A percentile compares a stretch with the other conserved stretches of the same genome.
Evolutionary conservation across 345 rosid genomes (phyloP).

Genomic region (Luvunga scandens): DNA sequence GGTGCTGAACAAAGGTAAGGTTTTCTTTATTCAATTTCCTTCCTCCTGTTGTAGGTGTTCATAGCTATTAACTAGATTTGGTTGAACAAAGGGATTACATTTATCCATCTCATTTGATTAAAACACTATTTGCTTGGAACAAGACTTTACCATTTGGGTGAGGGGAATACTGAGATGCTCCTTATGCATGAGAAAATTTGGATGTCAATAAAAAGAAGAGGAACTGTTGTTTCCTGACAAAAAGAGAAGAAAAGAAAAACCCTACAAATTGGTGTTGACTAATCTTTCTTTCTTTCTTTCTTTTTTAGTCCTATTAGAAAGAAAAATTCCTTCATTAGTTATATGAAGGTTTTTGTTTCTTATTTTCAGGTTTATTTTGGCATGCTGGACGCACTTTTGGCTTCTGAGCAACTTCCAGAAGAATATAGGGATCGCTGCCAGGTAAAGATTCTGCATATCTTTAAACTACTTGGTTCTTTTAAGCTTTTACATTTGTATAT

Average conservation of each 20-base stretch:
- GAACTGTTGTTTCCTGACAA: background rate
- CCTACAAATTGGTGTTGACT: background rate
- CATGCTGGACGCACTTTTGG: constrained; percentile 59
- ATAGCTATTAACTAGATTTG: background rate
- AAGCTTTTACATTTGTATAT: background rate
- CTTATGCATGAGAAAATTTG: background rate
- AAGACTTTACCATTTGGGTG: background rate
- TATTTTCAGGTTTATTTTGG: constrained; percentile 53
- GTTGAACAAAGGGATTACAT: background rate
- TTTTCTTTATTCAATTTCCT: background rate
- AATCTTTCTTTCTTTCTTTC: background rate
- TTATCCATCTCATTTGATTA: background rate
- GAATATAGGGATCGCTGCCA: constrained; percentile 56
- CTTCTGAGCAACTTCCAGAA: constrained; percentile 60
- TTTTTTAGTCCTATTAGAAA: background rate
- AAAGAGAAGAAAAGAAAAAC: background rate
- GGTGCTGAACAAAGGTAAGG: background rate
- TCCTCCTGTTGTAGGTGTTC: background rate
- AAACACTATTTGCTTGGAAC: background rate
- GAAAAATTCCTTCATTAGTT: background rate
- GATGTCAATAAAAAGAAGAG: too few relatives aligned
- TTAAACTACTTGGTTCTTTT: background rate
- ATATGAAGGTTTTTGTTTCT: background rate
- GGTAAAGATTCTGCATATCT: constrained; percentile 24
- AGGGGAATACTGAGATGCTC: background rate